Evolutionary conservation across 2,329 filamentous ascomycete species (phyloP).

Genomic region (Colletotrichum noveboracense): DNA sequence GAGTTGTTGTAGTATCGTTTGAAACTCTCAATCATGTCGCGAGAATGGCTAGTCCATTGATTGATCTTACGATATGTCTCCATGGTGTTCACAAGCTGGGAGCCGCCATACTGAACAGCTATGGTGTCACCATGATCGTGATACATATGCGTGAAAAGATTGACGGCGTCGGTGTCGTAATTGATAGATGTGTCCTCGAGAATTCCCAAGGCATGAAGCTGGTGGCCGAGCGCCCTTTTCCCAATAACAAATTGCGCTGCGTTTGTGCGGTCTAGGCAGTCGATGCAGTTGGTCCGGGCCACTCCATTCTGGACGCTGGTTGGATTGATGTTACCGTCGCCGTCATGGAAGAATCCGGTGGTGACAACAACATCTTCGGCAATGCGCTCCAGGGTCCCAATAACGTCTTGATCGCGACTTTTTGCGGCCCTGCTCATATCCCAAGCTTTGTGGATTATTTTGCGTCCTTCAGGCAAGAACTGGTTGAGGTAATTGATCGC

Average conservation of each 20-base stretch:
- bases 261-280: slow-evolving; percentile 96
- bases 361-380: slow-evolving; percentile 84
- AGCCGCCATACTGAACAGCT: slow-evolving; percentile 95
- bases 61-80: slow-evolving; percentile 99
- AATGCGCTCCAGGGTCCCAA: slow-evolving; percentile 87
- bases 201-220: slow-evolving; percentile 89
- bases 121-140: slow-evolving; percentile 98
- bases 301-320: slow-evolving; percentile 87
- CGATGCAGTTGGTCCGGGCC: slow-evolving; percentile 95
- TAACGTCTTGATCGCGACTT: slow-evolving; percentile 89
- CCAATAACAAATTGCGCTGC: slow-evolving; percentile 98
- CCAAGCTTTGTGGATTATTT: slow-evolving; percentile 93
- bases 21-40: slow-evolving; percentile 99
- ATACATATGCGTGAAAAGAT: slow-evolving; percentile 97
- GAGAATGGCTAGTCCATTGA: slow-evolving; percentile 96
- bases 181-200: slow-evolving; percentile 79
- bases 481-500: slow-evolving; percentile 94
- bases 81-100: slow-evolving; percentile 98
- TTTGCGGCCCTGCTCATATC: slow-evolving; percentile 98
- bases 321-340: slow-evolving; percentile 69
- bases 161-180: slow-evolving; percentile 95
- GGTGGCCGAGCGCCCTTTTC: slow-evolving; percentile 89
- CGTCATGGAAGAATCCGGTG: slow-evolving; percentile 96
- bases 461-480: slow-evolving; percentile 81
- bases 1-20: slow-evolving; percentile 99